Evolutionary conservation across 2,329 filamentous ascomycete species (phyloP), one percentile per base, ranked within the genome.

Genomic region (Alternaria hordeiaustralica): DNA sequence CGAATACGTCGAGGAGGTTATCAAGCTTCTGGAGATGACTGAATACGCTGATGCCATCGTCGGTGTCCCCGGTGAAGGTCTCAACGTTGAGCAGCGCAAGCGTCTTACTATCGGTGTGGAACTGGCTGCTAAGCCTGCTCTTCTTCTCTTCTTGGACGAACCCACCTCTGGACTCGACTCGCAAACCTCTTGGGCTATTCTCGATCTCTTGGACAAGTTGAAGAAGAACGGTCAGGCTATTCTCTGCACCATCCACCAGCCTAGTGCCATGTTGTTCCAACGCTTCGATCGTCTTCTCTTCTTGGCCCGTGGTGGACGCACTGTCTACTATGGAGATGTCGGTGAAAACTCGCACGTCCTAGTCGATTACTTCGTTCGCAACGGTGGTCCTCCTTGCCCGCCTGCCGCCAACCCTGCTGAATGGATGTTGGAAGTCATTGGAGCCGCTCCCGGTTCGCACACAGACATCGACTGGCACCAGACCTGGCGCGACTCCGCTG

Each of bases 161-260:
- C 95, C 95, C 13, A 97, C 94, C 4, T 97, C 94, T 26, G 95
- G 95, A 84, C 88, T 97, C 20, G 95, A 97, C 80, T 93, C 89
- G 75, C 94, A 97, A 80, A 97, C 94, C 1, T 95, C 94, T 1
- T 97, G 93, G 93, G 92, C 93, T 67, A 97, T 97, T 76, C 86
- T 94, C 49, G 90, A 93, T 78, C 87, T 97, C 11, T 87, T 98
- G 44, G 91, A 96, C 80, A 97, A 96, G 81, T 86, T 97, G 33
- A 93, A 93, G 72, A 92, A 95, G 79, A 91, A 89, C 66, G 94
- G 95, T 15, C 78, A 80, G 57, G 94, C 95, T 55, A 93, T 97
- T 80, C 89, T 97, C n/a, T 97, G 94, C 83, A 97, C 95, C 0
- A 97, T 97, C 65, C 95, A 98, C 79, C 95, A 98, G 80, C 95